A percentile compares a stretch with the other conserved stretches of the same genome.
phyloP scores from a whole-genome alignment of 2,329 filamentous ascomycete genomes.

The Colletotrichum graminicola region DNA sequence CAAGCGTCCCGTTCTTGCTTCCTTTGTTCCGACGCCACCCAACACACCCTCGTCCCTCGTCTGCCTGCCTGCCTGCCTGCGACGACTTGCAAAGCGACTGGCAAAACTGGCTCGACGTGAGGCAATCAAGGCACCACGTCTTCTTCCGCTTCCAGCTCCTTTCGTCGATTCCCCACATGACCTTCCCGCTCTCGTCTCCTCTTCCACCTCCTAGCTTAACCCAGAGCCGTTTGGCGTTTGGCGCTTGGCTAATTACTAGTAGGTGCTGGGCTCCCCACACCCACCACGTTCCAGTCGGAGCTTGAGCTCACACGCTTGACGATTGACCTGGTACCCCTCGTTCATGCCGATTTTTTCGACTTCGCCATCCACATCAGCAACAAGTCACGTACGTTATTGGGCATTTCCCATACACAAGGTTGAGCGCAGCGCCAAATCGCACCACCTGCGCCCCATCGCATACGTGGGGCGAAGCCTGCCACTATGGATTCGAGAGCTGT shows the following conservation, averaged over 20 bases:
- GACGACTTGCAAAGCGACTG: neutral
- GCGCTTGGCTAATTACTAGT: conserved; percentile 5
- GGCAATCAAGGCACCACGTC: neutral
- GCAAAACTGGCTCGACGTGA: neutral
- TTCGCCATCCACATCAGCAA: conserved; percentile 5
- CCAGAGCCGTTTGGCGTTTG: conserved; percentile 37
- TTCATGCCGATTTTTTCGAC: neutral
- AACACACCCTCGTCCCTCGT: conserved; percentile 7
- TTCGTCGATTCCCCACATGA: conserved; percentile 22
- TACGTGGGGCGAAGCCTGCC: neutral
- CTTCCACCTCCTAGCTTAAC: conserved; percentile 17
- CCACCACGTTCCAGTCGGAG: conserved; percentile 11
- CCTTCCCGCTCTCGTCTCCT: conserved; percentile 18
- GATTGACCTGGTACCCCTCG: conserved; percentile 15
- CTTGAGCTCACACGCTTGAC: conserved; percentile 26
- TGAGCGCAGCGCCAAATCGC: conserved; percentile 12
- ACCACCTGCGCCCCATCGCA: conserved; percentile 7
- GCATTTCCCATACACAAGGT: conserved; percentile 13
- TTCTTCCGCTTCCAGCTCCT: conserved; percentile 7
- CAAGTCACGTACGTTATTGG: conserved; percentile 10
- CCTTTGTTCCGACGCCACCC: conserved; percentile 31
- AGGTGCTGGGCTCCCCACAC: conserved; percentile 12
- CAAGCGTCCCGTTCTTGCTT: conserved; percentile 24
- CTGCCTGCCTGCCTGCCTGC: conserved; percentile 1
- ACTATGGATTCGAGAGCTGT: conserved; percentile 25